Percentiles rank a stretch among this genome's conserved stretches.
phyloP scores from a whole-genome alignment of 352 stramenopile genomes.

The Pythium rishiriense region DNA sequence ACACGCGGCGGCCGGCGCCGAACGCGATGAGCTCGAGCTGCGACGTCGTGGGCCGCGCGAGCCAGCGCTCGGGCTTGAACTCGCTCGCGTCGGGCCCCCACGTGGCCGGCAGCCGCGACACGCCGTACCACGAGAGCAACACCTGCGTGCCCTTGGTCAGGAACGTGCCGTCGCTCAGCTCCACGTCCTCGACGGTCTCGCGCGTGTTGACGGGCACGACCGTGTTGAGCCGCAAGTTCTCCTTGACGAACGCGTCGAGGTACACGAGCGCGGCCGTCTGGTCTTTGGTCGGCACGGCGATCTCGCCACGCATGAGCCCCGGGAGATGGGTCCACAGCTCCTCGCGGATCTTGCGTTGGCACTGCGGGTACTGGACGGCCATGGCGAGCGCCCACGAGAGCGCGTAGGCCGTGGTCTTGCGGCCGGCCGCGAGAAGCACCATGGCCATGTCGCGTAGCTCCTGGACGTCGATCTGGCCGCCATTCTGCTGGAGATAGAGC shows the following conservation, averaged over 20 bases:
- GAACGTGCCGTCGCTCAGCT: slow-evolving; percentile 64
- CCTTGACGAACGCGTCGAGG: slow-evolving; percentile 57
- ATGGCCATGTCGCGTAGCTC: slow-evolving; percentile 70
- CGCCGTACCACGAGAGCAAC: slow-evolving; percentile 49
- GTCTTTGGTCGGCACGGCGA: slow-evolving; percentile 36
- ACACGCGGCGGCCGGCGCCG: slow-evolving; percentile 59
- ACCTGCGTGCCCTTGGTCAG: slow-evolving; percentile 50
- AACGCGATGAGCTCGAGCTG: slow-evolving; percentile 71
- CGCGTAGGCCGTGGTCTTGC: slow-evolving; percentile 65
- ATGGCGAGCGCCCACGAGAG: slow-evolving; percentile 76
- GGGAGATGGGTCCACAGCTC: slow-evolving; percentile 48
- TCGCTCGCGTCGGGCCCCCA: slow-evolving; percentile 68
- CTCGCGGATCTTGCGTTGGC: slow-evolving; percentile 45
- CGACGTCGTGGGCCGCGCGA: slow-evolving; percentile 51
- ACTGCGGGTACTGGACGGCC: slow-evolving; percentile 55
- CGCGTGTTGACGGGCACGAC: slow-evolving; percentile 53
- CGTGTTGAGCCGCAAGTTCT: slow-evolving; percentile 70
- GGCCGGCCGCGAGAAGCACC: slow-evolving; percentile 70
- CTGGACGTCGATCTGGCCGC: slow-evolving; percentile 19
- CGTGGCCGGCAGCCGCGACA: slow-evolving; percentile 23
- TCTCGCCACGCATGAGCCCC: slow-evolving; percentile 27
- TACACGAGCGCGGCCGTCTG: slow-evolving; percentile 58
- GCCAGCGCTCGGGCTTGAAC: slow-evolving; percentile 71
- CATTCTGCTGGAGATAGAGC: slow-evolving; percentile 31
- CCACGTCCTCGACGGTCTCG: slow-evolving; percentile 46